Base-by-base conservation (phyloP, 75 land plant species). In the Selaginella tamariscina region DNA sequence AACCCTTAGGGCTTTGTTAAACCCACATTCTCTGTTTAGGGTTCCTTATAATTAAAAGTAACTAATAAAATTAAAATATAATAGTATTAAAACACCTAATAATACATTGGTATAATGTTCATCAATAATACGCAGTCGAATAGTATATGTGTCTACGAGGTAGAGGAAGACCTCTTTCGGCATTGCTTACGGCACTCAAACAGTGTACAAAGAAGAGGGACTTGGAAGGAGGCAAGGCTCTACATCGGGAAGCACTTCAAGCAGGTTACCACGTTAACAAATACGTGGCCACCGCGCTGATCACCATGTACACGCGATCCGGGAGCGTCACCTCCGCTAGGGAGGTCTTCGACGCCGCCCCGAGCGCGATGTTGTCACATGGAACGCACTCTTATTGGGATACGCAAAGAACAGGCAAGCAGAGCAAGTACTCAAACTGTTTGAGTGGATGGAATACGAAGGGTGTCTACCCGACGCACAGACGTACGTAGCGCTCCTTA, bases 391-490 rank as follows among this genome's bases (percentile, higher is more conserved):
- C 67, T 69, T 79, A 13, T 59, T 74, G 0, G 82, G 28, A 24
- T 73, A 74, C 56, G 55, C 74, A 49, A 30, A 31, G 24, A 22
- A 1, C 26, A 65, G 69, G 0, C 1, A 27, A 57, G 1, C 29
- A 55, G 23, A 65, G 28, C 13, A 71, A 56, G 79, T 73, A 23
- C 57, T 81, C 65, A 39, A 24, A 24, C 60, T 73, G 21, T 84
- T 76, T 66, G 24, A 71, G 15, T 70, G 59, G 29, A 81, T 84
- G 86, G 67, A 64, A 64, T 71, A 20, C 22, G 68, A 59, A 2
- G 64, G 68, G 29, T 65, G 80, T 39, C 65, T 27, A 21, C 78
- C 86, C 2, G 81, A 84, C 64, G 32, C 64, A n/a, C 79, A 76
- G 21, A 81, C 83, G 20, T 49, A 49, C 20, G 11, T 20, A 49